phyloP scores from a whole-genome alignment of 176 grass and related monocot genomes.

The Themeda triandra region DNA sequence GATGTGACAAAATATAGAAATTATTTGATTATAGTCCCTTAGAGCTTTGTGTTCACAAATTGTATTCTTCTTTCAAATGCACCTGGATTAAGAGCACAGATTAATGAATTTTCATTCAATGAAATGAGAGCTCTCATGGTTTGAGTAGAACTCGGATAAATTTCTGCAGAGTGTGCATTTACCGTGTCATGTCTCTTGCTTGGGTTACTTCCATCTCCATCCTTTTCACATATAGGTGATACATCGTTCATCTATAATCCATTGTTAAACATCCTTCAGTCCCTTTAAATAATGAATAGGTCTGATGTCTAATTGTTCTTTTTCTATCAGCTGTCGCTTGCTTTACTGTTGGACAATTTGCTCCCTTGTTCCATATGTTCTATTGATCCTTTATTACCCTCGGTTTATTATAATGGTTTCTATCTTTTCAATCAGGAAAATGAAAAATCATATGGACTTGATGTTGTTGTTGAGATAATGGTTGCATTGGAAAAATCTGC shows the following conservation, averaged over 20 bases:
- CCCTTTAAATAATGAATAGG: constrained; percentile 2
- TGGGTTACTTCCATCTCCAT: constrained; percentile 11
- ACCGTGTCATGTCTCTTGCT: neutral
- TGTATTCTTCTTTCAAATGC: neutral
- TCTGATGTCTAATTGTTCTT: neutral
- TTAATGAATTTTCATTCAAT: constrained; percentile 9
- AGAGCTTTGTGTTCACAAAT: constrained; percentile 7
- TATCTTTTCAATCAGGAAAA: constrained; percentile 40
- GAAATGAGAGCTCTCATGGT: neutral
- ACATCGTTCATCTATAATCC: neutral
- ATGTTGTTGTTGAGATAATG: constrained; percentile 74
- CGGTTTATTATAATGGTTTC: constrained; percentile 6
- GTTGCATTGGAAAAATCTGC: constrained; percentile 66
- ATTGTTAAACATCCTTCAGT: neutral
- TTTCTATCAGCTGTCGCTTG: neutral
- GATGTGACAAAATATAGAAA: neutral
- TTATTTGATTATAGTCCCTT: neutral
- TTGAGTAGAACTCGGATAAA: constrained; percentile 6
- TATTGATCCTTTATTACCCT: neutral
- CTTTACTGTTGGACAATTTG: constrained; percentile 13
- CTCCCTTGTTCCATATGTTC: neutral
- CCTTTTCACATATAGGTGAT: neutral
- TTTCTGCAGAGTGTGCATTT: neutral
- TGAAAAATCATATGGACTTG: constrained; percentile 58
- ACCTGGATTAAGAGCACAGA: constrained; percentile 12